phyloP scores from a whole-genome alignment of 805 yeast genomes.

The Hanseniaspora jakobsenii region DNA sequence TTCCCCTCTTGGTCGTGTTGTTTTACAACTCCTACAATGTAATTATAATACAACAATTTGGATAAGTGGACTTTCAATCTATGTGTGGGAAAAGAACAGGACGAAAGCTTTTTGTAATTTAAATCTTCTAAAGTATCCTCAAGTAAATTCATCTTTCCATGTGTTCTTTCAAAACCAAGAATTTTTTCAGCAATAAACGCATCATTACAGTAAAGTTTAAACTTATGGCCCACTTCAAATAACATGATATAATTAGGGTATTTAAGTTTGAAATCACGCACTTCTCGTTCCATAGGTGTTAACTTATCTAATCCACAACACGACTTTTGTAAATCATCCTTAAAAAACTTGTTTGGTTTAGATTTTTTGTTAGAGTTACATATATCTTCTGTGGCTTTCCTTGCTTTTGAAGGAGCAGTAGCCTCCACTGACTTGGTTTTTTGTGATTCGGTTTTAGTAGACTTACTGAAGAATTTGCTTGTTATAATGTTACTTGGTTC shows the following conservation, averaged over 20 bases:
- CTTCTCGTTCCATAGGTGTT: conserved; percentile 76
- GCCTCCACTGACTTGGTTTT: too few species aligned
- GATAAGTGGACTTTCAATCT: conserved; percentile 66
- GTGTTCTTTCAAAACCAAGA: neutral
- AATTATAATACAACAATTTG: conserved; percentile 56
- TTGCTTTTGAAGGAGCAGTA: too few species aligned
- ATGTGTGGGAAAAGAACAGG: conserved; percentile 73
- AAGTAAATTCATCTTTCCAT: conserved; percentile 50
- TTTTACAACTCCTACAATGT: conserved; percentile 76
- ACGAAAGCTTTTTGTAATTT: conserved; percentile 52
- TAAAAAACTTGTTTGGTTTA: too few species aligned
- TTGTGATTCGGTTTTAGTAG: too few species aligned
- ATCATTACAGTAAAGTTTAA: conserved; percentile 74
- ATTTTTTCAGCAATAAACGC: conserved; percentile 53
- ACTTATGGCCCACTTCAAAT: conserved; percentile 86
- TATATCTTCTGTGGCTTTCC: too few species aligned
- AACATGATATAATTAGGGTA: conserved; percentile 62
- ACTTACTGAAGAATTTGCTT: too few species aligned
- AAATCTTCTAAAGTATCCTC: conserved; percentile 39
- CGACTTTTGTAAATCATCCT: too few species aligned
- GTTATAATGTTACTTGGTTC: too few species aligned
- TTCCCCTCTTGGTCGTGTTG: conserved; percentile 71
- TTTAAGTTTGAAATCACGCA: conserved; percentile 46
- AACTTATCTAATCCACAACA: conserved; percentile 23
- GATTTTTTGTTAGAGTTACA: too few species aligned